These are phyloP conservation scores for Ceratocystis lukuohia DNA, from an alignment of 2,329 filamentous ascomycete genomes.

Conservation along the genomic window DNA sequence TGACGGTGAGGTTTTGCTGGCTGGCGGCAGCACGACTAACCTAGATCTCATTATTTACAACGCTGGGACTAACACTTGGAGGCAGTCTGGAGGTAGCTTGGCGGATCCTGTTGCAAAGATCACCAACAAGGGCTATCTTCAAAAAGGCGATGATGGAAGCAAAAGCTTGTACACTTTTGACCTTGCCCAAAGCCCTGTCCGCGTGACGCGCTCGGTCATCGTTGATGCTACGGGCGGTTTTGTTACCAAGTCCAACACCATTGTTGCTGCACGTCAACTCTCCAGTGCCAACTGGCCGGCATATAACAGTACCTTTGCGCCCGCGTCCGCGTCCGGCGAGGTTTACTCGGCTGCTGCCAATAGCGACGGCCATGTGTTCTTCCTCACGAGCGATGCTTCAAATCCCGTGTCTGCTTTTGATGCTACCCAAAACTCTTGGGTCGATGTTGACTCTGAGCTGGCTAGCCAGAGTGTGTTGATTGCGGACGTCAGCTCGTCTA, in stretches of 20 bases:
- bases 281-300: conserved; percentile 55
- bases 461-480: conserved; percentile 31
- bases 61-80: conserved; percentile 46
- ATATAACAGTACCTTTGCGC: conserved; percentile 65
- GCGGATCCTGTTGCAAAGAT: conserved; percentile 46
- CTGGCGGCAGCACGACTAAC: conserved; percentile 54
- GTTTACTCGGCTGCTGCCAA: conserved; percentile 61
- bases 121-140: conserved; percentile 47
- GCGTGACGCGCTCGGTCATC: conserved; percentile 56
- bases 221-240: conserved; percentile 45
- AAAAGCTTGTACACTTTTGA: conserved; percentile 71
- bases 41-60: conserved; percentile 61
- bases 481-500: conserved; percentile 24
- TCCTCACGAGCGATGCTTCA: conserved; percentile 59
- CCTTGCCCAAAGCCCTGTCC: conserved; percentile 58
- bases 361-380: conserved; percentile 52
- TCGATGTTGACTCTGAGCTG: conserved; percentile 55
- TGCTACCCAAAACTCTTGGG: conserved; percentile 61
- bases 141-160: conserved; percentile 62
- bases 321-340: conserved; percentile 44
- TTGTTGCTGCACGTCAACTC: conserved; percentile 30
- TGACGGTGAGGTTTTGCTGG: conserved; percentile 53
- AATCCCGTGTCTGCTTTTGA: conserved; percentile 67
- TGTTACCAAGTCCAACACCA: conserved; percentile 34
- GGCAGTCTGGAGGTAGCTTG: conserved; percentile 51